Percentiles rank a stretch among this genome's conserved stretches.
Conservation (phyloP, 257 asterid species). For the Linaria vulgaris region DNA sequence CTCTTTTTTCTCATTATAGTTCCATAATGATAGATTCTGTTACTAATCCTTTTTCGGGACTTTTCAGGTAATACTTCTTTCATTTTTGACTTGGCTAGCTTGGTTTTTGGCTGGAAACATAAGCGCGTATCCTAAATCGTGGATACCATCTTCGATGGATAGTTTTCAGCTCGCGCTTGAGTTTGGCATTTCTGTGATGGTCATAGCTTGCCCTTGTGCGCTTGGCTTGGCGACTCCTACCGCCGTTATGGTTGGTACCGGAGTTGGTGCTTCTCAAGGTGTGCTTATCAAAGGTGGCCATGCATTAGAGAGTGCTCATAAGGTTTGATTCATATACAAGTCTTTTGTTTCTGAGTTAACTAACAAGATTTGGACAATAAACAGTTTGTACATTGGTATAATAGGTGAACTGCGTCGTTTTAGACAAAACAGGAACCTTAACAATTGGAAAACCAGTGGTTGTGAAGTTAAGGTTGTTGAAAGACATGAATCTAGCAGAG, state of each 20-base stretch:
- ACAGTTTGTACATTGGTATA: slow-evolving; percentile 7
- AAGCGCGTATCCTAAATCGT: slow-evolving; percentile 32
- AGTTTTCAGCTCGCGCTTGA: slow-evolving; percentile 42
- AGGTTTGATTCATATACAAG: slow-evolving; percentile 21
- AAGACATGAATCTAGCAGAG: neutral
- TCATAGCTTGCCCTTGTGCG: slow-evolving; percentile 56
- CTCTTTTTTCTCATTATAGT: slow-evolving; percentile 4
- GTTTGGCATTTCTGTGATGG: slow-evolving; percentile 49
- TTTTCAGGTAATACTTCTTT: slow-evolving; percentile 39
- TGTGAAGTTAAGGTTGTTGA: slow-evolving; percentile 4
- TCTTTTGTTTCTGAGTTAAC: neutral
- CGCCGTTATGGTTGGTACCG: slow-evolving; percentile 52
- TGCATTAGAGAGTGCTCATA: slow-evolving; percentile 39
- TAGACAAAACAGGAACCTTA: slow-evolving; percentile 44
- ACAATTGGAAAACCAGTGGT: slow-evolving; percentile 35
- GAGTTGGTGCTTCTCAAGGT: slow-evolving; percentile 46
- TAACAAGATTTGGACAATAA: neutral
- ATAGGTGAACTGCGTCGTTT: slow-evolving; percentile 32
- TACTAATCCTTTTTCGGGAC: neutral
- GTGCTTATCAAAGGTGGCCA: slow-evolving; percentile 40
- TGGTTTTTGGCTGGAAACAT: slow-evolving; percentile 41
- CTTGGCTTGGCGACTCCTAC: slow-evolving; percentile 57
- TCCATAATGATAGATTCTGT: neutral
- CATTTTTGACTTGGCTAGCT: slow-evolving; percentile 41
- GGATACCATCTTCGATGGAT: slow-evolving; percentile 45